Evolutionary conservation across 129 eudicot species (phyloP), one percentile per base, ranked within the genome.

Genomic region (Saposhnikovia divaricata): DNA sequence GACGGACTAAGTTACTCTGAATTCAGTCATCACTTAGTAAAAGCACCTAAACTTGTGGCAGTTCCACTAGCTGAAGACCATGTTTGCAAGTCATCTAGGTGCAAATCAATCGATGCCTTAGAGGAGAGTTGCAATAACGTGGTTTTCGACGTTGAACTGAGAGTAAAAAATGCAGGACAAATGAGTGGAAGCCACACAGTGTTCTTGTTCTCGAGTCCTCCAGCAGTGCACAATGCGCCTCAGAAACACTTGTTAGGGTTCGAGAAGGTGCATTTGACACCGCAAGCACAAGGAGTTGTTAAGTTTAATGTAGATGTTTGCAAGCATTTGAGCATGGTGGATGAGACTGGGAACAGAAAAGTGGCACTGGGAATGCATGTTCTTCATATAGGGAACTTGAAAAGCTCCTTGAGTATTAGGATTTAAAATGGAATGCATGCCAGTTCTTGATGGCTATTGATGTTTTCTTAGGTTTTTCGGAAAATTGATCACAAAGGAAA

Each of bases 271-370:
- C 78, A 82, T 63, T 83, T 96, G 95, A 82, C 47, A 15, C 85
- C 97, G 11, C 83, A 86, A 23, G 84, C 80, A 73, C 92, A 88
- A 83, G 89, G 86, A 59, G 38, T 81, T 55, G 97, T 92, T 37
- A 81, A 79, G 87, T 96, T 96, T 40, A 77, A 74, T 46, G 90
- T 96, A 43, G 97, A 96, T 83, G 93, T 87, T 79, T 96, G 99
- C 83, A 90, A 88, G 84, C 90, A 96, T 85, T 86, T 96, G 91
- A 92, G 99, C 77, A 53, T 90, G 85, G 95, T 92, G 74, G 97
- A 96, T 92, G 99, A 96, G 84, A 53, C 50, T 65, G 99, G 99
- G 21, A 83, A 85, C 42, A 85, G 82, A 72, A 96, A 92, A 71
- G 89, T 96, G 72, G 99, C 95, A 27, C 75, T 96, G 82, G 99